phyloP scores from a whole-genome alignment of 371 early-diverging fungal species.

The Mortierella sp. region DNA sequence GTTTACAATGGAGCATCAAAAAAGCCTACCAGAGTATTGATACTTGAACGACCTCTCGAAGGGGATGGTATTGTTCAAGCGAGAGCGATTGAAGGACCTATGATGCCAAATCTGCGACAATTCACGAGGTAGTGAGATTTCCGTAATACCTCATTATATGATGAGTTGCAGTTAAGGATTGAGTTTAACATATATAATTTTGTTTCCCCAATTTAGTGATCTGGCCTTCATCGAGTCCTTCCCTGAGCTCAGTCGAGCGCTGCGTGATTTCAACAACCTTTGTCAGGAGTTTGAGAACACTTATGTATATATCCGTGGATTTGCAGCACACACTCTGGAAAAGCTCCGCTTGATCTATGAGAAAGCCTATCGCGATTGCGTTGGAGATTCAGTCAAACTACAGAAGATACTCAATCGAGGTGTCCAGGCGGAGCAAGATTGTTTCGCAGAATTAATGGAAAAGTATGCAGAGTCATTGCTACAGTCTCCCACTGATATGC shows the following conservation, averaged over 20 bases:
- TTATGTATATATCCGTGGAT: conserved; percentile 74
- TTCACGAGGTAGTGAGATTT: conserved; percentile 58
- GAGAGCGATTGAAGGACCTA: conserved; percentile 22
- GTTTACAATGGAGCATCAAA: conserved; percentile 61
- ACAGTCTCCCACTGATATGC: no score
- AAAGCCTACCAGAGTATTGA: conserved; percentile 61
- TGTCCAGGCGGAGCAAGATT: conserved; percentile 66
- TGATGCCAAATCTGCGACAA: conserved; percentile 64
- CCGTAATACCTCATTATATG: background rate
- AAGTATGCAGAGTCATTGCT: conserved; percentile 58
- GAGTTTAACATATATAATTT: no score
- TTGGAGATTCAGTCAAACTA: conserved; percentile 49
- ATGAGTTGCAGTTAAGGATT: no score
- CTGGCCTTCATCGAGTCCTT: conserved; percentile 69
- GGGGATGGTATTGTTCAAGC: conserved; percentile 59
- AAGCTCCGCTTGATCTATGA: conserved; percentile 71
- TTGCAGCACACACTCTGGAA: conserved; percentile 65
- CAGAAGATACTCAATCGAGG: conserved; percentile 46
- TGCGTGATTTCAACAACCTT: conserved; percentile 62
- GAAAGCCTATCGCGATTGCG: conserved; percentile 60
- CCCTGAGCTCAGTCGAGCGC: conserved; percentile 63
- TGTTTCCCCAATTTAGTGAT: conserved; percentile 55
- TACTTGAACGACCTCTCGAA: conserved; percentile 67
- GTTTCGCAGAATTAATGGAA: conserved; percentile 69
- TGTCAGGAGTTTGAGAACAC: conserved; percentile 68